Percentiles rank a stretch among this genome's conserved stretches.
These are phyloP conservation scores for Alternaria burnsii DNA, from an alignment of 2,329 filamentous ascomycete species.

Conservation along the genomic window DNA sequence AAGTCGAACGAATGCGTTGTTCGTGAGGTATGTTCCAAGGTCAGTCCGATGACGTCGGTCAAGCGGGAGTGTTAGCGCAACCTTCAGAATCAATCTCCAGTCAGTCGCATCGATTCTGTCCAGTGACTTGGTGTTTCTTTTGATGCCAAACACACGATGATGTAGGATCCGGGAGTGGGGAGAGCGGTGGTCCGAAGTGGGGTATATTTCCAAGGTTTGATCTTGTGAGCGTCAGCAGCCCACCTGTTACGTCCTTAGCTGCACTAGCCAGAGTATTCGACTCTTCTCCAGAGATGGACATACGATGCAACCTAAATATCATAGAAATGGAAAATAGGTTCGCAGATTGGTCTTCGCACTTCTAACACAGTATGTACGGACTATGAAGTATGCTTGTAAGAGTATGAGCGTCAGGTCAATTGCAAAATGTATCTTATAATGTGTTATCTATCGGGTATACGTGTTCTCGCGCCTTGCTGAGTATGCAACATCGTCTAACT, in stretches of 20 bases:
- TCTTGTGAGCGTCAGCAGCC: slow-evolving; percentile 15
- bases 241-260: not conserved
- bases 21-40: slow-evolving; percentile 15
- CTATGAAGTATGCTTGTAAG: not conserved
- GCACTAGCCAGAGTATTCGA: not conserved
- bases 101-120: not conserved
- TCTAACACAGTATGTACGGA: not conserved
- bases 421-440: not conserved
- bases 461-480: not conserved
- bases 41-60: slow-evolving; percentile 14
- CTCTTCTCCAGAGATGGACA: not conserved
- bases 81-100: not conserved
- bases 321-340: not conserved
- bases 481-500: not conserved
- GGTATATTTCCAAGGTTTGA: slow-evolving; percentile 15
- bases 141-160: not conserved
- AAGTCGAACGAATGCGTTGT: slow-evolving; percentile 9
- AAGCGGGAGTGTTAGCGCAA: slow-evolving; percentile 4
- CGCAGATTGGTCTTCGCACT: not conserved
- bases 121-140: not conserved
- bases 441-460: slow-evolving; percentile 3
- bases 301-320: not conserved
- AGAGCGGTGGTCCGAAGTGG: slow-evolving; percentile 6
- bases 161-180: not conserved
- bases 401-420: not conserved